These are phyloP conservation scores for Schoenoplectus tabernaemontani DNA, from an alignment of 202 grass and related monocot species.

Conservation along the genomic window DNA sequence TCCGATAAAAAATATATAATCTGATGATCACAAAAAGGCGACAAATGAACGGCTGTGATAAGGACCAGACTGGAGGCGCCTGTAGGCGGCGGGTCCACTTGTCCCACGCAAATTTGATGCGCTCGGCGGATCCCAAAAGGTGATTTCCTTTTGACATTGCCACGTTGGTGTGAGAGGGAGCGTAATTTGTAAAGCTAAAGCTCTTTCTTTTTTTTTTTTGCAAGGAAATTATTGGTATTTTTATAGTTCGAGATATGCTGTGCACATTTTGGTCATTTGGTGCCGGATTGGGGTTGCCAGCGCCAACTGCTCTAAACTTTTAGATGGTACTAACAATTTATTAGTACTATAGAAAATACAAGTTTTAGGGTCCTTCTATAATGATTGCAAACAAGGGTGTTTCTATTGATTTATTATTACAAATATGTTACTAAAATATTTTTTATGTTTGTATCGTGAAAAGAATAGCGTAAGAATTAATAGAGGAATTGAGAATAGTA, in stretches of 20 bases:
- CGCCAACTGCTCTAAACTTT: not conserved
- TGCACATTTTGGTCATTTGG: not conserved
- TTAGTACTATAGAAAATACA: not conserved
- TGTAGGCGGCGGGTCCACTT: not conserved
- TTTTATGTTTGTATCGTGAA: too few species aligned
- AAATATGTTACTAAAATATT: too few species aligned
- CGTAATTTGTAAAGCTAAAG: not conserved
- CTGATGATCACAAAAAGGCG: not conserved
- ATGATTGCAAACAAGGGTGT: not conserved
- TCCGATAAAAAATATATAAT: not conserved
- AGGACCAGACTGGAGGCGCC: not conserved
- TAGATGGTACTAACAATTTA: too few species aligned
- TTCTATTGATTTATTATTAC: too few species aligned
- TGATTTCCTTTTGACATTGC: conserved; percentile 23
- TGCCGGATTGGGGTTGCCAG: not conserved
- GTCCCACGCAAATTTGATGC: conserved; percentile 20
- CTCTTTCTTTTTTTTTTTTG: not conserved
- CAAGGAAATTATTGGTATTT: not conserved
- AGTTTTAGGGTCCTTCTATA: not conserved
- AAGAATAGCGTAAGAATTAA: too few species aligned
- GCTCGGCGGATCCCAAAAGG: conserved; percentile 22
- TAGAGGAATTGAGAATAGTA: too few species aligned
- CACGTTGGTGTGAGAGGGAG: not conserved
- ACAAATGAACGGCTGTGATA: conserved; percentile 24
- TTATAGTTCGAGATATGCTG: not conserved